Evolutionary conservation across 2,329 filamentous ascomycete species (phyloP).

Genomic region (Diaporthe citri): DNA sequence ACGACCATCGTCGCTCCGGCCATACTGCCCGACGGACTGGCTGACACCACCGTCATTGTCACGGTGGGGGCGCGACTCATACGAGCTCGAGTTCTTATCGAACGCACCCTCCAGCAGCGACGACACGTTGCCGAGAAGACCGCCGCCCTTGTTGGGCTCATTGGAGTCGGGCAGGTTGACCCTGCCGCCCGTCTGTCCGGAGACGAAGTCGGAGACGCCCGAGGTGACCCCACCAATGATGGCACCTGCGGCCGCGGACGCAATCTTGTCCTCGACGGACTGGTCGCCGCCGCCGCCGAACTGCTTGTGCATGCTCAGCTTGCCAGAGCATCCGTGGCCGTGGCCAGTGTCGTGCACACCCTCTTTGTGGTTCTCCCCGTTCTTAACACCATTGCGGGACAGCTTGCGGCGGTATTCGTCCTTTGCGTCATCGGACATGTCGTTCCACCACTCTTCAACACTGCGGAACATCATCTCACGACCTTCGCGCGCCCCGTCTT

Average conservation of each 20-base stretch:
- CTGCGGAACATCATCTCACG: conserved; percentile 83
- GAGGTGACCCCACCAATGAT: conserved; percentile 71
- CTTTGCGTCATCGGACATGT: conserved; percentile 72
- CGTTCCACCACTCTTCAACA: conserved; percentile 85
- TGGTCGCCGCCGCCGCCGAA: conserved; percentile 60
- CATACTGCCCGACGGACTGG: conserved; percentile 72
- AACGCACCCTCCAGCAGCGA: conserved; percentile 66
- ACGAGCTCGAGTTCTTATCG: conserved; percentile 62
- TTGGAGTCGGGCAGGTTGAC: conserved; percentile 51
- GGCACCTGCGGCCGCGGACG: conserved; percentile 66
- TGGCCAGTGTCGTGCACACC: conserved; percentile 87
- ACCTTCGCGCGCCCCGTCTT: conserved; percentile 79
- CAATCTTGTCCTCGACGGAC: conserved; percentile 68
- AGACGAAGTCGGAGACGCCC: conserved; percentile 60
- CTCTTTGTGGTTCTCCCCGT: conserved; percentile 87
- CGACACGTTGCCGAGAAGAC: conserved; percentile 77
- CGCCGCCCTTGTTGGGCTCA: conserved; percentile 68
- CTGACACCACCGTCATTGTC: conserved; percentile 72
- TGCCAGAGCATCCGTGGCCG: conserved; percentile 84
- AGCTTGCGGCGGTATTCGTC: conserved; percentile 80
- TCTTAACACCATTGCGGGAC: conserved; percentile 80
- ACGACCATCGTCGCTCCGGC: conserved; percentile 60
- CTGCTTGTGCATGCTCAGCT: conserved; percentile 82
- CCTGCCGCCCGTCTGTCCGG: conserved; percentile 57
- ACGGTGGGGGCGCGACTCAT: conserved; percentile 62